A percentile compares a stretch with the other conserved stretches of the same genome.
Conservation (phyloP, 2,329 filamentous ascomycete species). For the Fusarium miscanthi region DNA sequence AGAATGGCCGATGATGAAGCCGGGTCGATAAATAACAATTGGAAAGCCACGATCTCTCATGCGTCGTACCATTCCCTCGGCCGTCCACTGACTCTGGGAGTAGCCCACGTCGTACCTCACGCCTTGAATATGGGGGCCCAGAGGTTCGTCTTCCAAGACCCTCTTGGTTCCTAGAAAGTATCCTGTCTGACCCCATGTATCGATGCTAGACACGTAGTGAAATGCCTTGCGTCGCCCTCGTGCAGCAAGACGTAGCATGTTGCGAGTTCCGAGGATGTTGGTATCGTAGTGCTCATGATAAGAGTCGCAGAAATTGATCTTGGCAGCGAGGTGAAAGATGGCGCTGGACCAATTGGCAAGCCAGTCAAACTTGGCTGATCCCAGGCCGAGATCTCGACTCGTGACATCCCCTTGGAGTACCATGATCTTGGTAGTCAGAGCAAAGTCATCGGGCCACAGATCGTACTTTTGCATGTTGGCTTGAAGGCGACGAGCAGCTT, state of each 20-base stretch:
- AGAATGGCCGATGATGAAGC: constrained; percentile 3
- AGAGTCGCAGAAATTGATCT: constrained; percentile 4
- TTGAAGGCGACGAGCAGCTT: constrained; percentile 1
- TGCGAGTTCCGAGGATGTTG: not conserved
- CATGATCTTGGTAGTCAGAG: not conserved
- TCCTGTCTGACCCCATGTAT: constrained; percentile 4
- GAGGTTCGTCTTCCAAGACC: not conserved
- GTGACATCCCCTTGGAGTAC: not conserved
- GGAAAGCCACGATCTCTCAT: not conserved
- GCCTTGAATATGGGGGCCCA: not conserved
- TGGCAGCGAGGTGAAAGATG: constrained; percentile 6
- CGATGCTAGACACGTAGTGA: constrained; percentile 5
- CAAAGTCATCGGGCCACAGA: not conserved
- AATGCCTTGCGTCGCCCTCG: not conserved
- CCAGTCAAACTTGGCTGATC: not conserved
- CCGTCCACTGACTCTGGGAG: constrained; percentile 3
- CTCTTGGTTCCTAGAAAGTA: constrained; percentile 3
- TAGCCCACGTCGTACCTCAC: constrained; percentile 1
- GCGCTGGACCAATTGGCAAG: not conserved
- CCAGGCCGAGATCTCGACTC: not conserved
- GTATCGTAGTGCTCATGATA: constrained; percentile 4
- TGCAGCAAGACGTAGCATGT: not conserved
- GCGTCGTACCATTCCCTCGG: constrained; percentile 1
- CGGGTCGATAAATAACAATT: not conserved
- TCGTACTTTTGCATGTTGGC: constrained; percentile 3